Evolutionary conservation across 345 rosid genomes (phyloP), one percentile per base, ranked within the genome.

Genomic region (Dipteronia sinensis): DNA sequence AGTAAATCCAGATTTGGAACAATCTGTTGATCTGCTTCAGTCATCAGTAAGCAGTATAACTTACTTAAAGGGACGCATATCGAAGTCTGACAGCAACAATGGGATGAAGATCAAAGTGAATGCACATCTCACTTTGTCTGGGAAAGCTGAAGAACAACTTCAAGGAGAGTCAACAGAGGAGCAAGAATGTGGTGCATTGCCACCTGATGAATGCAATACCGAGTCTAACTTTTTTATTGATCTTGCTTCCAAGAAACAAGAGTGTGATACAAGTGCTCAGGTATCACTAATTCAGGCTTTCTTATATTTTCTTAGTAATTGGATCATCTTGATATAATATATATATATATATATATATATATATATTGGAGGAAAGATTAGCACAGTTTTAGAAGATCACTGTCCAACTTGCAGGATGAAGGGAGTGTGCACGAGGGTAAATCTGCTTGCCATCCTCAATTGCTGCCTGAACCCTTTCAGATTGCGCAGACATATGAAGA

Each of bases 191-290:
- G 59, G 65, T 59, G 77, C 69, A 47, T 67, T 29, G 70, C 65
- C 72, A 72, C 73, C 77, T 78, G 64, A 73, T 27, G 76, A 69
- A 47, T 74, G 76, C 71, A 81, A 78, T 55, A 19, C 38, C 11
- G 71, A 55, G 79, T 69, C 72, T 73, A 82, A 82, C 73, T 72
- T 56, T 10, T 29, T 76, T 0, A 44, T 77, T 9, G 84, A 79
- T 56, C 75, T 38, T 72, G 69, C 81, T 73, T 72, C 69, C 10
- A n/a, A 79, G 78, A 81, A 72, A 69, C 82, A 70, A 23, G 84
- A 82, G 42, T 61, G 62, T 27, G 58, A 64, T 67, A 74, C 47
- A 53, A 80, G 7, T 20, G 67, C 67, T 72, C 85, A 82, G 90
- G 92, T 87, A 77, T 31, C 6, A 22, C 56, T 40, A 22, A 59